Conservation (phyloP, 192 early-diverging fungal genomes). For the Fimicolochytrium jonesii region DNA sequence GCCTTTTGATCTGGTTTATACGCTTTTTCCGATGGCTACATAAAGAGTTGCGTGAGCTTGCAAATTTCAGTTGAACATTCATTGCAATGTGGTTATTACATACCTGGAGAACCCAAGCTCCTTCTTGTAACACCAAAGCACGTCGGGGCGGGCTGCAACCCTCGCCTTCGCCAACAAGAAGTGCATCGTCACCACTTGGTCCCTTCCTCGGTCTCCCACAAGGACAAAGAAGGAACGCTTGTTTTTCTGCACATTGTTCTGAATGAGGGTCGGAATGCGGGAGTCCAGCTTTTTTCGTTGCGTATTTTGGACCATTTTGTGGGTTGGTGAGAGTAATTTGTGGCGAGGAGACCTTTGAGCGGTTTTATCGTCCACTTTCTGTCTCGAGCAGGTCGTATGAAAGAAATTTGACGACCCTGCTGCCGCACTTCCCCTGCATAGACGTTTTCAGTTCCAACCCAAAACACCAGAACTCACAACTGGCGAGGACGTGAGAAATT, state of each 20-base stretch:
- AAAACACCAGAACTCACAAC: too few relatives aligned
- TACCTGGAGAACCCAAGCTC: conserved; percentile 88
- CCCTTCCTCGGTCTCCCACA: conserved; percentile 89
- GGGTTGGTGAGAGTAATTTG: too few relatives aligned
- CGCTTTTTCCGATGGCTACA: conserved; percentile 95
- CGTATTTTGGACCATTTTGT: conserved; percentile 14
- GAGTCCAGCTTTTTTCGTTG: conserved; percentile 78
- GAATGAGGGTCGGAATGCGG: conserved; percentile 87
- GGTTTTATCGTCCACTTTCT: too few relatives aligned
- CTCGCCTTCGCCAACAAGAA: conserved; percentile 93
- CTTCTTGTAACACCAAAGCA: conserved; percentile 99
- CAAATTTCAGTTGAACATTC: too few relatives aligned
- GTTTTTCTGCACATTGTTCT: conserved; percentile 85
- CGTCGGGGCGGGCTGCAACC: conserved; percentile 81
- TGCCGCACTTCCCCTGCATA: too few relatives aligned
- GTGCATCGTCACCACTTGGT: conserved; percentile 93
- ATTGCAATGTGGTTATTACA: neutral
- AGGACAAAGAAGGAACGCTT: conserved; percentile 95
- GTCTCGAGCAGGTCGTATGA: too few relatives aligned
- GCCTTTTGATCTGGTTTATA: conserved; percentile 90
- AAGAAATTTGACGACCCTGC: too few relatives aligned
- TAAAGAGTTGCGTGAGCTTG: too few relatives aligned
- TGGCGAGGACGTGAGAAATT: too few relatives aligned
- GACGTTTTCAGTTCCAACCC: too few relatives aligned
- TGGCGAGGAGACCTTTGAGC: too few relatives aligned